Conservation (phyloP, 441 rosid species). For the Viola pubescens region DNA sequence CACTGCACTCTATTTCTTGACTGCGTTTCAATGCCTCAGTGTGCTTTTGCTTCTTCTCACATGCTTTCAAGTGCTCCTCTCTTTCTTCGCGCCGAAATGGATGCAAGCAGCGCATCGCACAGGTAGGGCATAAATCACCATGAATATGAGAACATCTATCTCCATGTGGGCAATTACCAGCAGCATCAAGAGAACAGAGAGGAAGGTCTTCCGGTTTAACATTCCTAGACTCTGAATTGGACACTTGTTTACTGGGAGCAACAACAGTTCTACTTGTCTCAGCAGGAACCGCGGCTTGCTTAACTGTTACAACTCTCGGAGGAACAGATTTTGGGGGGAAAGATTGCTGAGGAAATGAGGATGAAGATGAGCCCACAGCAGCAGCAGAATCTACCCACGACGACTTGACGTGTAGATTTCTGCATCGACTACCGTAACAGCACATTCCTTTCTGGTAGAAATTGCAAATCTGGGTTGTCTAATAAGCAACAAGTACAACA, state of each 20-base stretch:
- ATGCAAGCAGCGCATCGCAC: slow-evolving; percentile 76
- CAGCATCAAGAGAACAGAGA: slow-evolving; percentile 61
- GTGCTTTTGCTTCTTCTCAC: slow-evolving; percentile 52
- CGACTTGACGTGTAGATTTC: slow-evolving; percentile 62
- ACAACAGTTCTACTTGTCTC: slow-evolving; percentile 19
- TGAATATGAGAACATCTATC: slow-evolving; percentile 66
- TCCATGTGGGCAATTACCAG: slow-evolving; percentile 68
- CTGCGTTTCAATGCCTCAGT: slow-evolving; percentile 42
- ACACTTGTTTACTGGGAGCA: slow-evolving; percentile 23
- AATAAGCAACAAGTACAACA: slow-evolving; percentile 7
- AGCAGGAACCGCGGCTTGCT: slow-evolving; percentile 22
- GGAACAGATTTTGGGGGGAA: slow-evolving; percentile 23
- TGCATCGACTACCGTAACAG: slow-evolving; percentile 68
- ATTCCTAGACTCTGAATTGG: slow-evolving; percentile 32
- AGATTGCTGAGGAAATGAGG: slow-evolving; percentile 30
- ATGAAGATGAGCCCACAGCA: slow-evolving; percentile 27
- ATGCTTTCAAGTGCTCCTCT: slow-evolving; percentile 57
- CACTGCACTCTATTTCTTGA: slow-evolving; percentile 54
- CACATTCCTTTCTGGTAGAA: slow-evolving; percentile 74
- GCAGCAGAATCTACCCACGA: slow-evolving; percentile 33
- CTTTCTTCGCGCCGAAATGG: slow-evolving; percentile 67
- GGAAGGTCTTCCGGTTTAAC: slow-evolving; percentile 41
- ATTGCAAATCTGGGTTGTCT: slow-evolving; percentile 52
- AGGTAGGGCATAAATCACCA: slow-evolving; percentile 66
- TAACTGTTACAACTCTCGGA: neutral